Base-by-base conservation (phyloP, 2,329 filamentous ascomycete species). In the Coniochaeta ligniaria region DNA sequence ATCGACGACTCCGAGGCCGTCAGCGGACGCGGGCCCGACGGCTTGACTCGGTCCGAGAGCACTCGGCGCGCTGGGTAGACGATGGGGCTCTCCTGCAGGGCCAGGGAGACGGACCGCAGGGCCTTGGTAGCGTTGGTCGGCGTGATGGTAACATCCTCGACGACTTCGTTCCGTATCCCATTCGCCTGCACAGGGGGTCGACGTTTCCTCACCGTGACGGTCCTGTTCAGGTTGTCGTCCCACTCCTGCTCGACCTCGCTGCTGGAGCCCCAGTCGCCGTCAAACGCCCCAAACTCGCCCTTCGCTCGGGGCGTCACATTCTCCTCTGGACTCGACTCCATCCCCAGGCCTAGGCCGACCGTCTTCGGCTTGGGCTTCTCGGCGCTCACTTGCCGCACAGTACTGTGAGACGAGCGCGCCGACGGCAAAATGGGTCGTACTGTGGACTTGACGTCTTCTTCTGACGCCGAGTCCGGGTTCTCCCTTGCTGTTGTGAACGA, bases 401-500 rank as follows among this genome's bases (percentile, higher is more conserved):
- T 78, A 55, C 71, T 75, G 62, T 78, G 77, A 0, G 80, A 81
- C 1, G 76, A 74, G 60, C 73, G 75, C 3, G 74, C 65, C 12
- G 76, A 81, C 12, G 70, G 63, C n/a, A 72, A n/a, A 9, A 64
- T 61, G n/a, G 73, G 74, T 28, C 76, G 74, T 26, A 78, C 65
- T 3, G 78, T 78, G 16, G 75, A 74, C 60, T 68, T 76, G 45
- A 80, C 77, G 62, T 83, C 80, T 59, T 89, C 87, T 38, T 89
- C 86, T 33, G 85, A 84, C 22, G 87, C 88, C 1, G 83, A 84
- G 20, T 80, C 80, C 1, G 83, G 81, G 52, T 83, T 82, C 72
- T 92, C 89, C 43, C 78, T 80, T 5, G 89, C 89, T 2, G 90
- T 92, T 65, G 77, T 86, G 68, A 91, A 92, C 1, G 89, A 92